Evolutionary conservation across 495 filamentous ascomycete species (phyloP).

Genomic region (Tuber umbilicatum): DNA sequence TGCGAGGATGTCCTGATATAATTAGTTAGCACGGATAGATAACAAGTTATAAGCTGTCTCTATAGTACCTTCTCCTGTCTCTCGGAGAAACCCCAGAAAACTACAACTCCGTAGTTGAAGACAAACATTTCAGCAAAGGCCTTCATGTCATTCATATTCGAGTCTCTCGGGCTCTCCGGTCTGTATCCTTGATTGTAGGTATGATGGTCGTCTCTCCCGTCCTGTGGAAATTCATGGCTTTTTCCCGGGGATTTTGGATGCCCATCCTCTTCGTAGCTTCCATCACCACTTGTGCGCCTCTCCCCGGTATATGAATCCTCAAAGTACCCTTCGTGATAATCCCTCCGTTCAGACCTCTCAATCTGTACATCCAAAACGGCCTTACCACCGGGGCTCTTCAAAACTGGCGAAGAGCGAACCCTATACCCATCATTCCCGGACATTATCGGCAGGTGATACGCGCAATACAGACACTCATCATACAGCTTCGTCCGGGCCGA

Average conservation of each 20-base stretch:
- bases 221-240: constrained; percentile 16
- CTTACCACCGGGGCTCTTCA: constrained; percentile 90
- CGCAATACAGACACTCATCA: constrained; percentile 93
- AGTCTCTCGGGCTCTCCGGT: constrained; percentile 39
- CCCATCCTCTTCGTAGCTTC: constrained; percentile 40
- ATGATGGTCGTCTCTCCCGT: constrained; percentile 19
- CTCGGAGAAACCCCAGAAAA: constrained; percentile 98
- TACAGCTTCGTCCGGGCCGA: constrained; percentile 96
- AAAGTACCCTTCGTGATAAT: constrained; percentile 85
- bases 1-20: constrained; percentile 66
- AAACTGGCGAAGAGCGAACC: constrained; percentile 75
- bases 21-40: constrained; percentile 5
- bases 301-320: constrained; percentile 48
- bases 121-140: constrained; percentile 92
- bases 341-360: constrained; percentile 79
- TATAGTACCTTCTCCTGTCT: constrained; percentile 67
- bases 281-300: constrained; percentile 40
- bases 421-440: constrained; percentile 79
- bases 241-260: constrained; percentile 23
- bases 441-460: constrained; percentile 85
- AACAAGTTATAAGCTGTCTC: background rate
- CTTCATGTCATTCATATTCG: constrained; percentile 40
- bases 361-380: constrained; percentile 92
- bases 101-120: constrained; percentile 93
- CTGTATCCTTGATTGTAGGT: constrained; percentile 23